Conservation (phyloP, 306 rosid genomes). For the Rosa multiflora region DNA sequence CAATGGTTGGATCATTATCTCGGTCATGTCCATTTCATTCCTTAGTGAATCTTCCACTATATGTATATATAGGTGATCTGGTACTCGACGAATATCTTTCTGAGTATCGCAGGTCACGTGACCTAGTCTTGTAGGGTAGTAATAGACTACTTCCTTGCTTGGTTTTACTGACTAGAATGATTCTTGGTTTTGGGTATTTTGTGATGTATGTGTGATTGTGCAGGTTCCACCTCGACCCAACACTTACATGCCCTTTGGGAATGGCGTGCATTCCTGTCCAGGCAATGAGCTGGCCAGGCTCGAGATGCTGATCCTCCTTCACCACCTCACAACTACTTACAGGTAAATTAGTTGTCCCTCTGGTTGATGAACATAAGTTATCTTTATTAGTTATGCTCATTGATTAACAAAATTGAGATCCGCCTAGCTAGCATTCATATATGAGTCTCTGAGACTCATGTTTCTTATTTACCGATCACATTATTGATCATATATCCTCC, state of each 20-base stretch:
- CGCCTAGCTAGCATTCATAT: no score
- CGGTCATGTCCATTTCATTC: constrained; percentile 52
- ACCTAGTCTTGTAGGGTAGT: constrained; percentile 45
- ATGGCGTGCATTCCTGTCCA: constrained; percentile 96
- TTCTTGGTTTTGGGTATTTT: constrained; percentile 9
- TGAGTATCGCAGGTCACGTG: constrained; percentile 53
- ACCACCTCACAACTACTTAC: constrained; percentile 74
- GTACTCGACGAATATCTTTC: constrained; percentile 20
- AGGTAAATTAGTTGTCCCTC: constrained; percentile 34
- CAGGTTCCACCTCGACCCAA: constrained; percentile 86
- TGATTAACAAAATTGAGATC: no score
- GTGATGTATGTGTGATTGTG: constrained; percentile 40
- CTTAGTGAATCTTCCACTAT: constrained; percentile 34
- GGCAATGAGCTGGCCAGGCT: constrained; percentile 97
- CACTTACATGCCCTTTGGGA: constrained; percentile 92
- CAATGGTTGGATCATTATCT: constrained; percentile 29
- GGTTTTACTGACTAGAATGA: background rate
- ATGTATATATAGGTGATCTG: background rate
- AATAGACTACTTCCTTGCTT: background rate
- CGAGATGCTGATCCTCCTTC: constrained; percentile 76
- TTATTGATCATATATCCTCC: background rate
- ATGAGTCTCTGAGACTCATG: background rate
- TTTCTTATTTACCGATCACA: background rate
- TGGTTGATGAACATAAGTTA: background rate
- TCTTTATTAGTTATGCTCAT: background rate